A percentile compares a stretch with the other conserved stretches of the same genome.
Conservation (phyloP, 768 basidiomycete species). For the Tricholoma hemisulphureum region DNA sequence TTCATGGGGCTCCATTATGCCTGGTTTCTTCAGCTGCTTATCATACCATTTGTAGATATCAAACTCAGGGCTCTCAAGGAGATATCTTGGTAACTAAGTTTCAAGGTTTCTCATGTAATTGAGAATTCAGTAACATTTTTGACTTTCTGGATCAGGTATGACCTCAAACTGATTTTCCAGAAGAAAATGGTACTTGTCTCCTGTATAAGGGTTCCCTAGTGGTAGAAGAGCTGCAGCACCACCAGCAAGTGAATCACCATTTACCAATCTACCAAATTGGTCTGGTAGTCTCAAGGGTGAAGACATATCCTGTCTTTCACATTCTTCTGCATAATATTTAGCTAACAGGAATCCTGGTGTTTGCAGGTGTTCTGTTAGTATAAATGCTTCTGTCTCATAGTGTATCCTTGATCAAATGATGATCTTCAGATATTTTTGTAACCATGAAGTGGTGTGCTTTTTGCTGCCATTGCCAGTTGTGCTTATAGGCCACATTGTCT, state of each 20-base stretch:
- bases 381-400: background rate
- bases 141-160: background rate
- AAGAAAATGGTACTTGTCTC: constrained; percentile 1
- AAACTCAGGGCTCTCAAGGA: background rate
- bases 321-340: background rate
- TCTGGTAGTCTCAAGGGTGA: background rate
- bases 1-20: background rate
- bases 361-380: background rate
- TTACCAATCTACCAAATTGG: background rate
- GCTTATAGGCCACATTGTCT: background rate
- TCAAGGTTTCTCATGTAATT: constrained; percentile 3
- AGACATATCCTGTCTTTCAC: background rate
- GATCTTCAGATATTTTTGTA: background rate
- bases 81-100: background rate
- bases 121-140: background rate
- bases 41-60: background rate
- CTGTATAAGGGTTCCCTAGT: background rate
- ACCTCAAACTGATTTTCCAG: background rate
- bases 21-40: background rate
- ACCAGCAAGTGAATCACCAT: background rate
- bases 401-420: background rate
- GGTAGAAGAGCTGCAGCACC: background rate
- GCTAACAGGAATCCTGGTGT: background rate
- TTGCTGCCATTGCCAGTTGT: background rate
- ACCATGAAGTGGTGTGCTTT: background rate